Evolutionary conservation across 805 yeast species (phyloP), one percentile per base, ranked within the genome.

Genomic region (Saccharomycopsis lassenensis): DNA sequence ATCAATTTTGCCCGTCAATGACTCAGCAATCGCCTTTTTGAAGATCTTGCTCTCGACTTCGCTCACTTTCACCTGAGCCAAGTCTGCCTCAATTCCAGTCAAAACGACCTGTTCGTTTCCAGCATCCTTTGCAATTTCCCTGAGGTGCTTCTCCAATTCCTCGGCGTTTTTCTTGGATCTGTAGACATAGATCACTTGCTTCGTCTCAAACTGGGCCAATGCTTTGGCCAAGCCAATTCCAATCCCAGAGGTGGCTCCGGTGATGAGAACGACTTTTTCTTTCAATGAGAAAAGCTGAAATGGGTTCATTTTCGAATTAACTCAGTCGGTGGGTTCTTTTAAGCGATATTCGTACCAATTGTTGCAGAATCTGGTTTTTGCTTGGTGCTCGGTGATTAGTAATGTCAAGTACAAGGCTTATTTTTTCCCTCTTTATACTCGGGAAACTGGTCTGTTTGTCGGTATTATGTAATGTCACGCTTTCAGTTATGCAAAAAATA

Each of bases 241-340:
- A 36, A 64, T 60, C 4, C 69, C 69, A 12, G 58, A 51, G 38
- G 62, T 55, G 11, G 65, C 65, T 6, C 69, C 69, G 2, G 69
- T 64, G 24, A 64, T 62, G 12, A 62, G 49, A 4, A 65, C 65
- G 14, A 61, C 65, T 42, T 58, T 60, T 21, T 59, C 65, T 45
- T 52, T 51, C 32, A 63, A 55, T n/a, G 67, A 58, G 46, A 65
- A 65, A 45, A 62, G 56, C 16, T 52, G n/a, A n/a, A n/a, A n/a
- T n/a, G n/a, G n/a, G n/a, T n/a, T n/a, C n/a, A n/a, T n/a, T n/a
- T n/a, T n/a, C n/a, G n/a, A n/a, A n/a, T n/a, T n/a, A n/a, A n/a
- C n/a, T n/a, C n/a, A n/a, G n/a, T n/a, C n/a, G n/a, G n/a, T n/a
- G n/a, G n/a, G n/a, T n/a, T n/a, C n/a, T n/a, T n/a, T n/a, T n/a